Conservation (phyloP, 2,329 filamentous ascomycete genomes). For the Aspergillus neoniger region DNA sequence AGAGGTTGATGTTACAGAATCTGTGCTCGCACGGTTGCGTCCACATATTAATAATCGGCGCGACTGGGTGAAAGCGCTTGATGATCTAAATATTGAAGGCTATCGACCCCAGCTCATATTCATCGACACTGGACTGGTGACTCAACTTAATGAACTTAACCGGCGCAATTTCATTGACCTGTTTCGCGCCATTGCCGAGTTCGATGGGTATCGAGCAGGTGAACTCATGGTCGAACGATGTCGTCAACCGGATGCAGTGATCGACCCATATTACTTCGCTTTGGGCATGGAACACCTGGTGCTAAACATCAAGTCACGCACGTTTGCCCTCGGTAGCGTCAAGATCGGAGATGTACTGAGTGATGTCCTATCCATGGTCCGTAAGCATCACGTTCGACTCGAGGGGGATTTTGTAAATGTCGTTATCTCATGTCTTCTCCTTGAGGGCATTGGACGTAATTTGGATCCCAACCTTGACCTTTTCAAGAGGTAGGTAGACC, state of each 20-base stretch:
- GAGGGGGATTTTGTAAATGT: constrained; percentile 99
- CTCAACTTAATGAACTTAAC: constrained; percentile 84
- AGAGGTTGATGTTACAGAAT: constrained; percentile 77
- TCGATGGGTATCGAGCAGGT: constrained; percentile 93
- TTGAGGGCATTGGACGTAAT: constrained; percentile 89
- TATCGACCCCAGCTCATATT: constrained; percentile 94
- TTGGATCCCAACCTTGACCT: constrained; percentile 86
- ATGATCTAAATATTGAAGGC: constrained; percentile 78
- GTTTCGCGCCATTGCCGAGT: constrained; percentile 93
- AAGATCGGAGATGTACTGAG: constrained; percentile 95
- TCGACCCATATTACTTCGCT: constrained; percentile 87
- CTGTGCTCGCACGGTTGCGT: constrained; percentile 76
- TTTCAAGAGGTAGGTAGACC: constrained; percentile 63
- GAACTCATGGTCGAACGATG: constrained; percentile 95
- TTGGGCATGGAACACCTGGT: constrained; percentile 97
- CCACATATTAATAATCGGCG: constrained; percentile 68
- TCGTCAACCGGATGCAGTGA: constrained; percentile 84
- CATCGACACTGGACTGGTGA: constrained; percentile 94
- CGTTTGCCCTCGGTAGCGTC: constrained; percentile 88
- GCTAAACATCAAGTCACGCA: constrained; percentile 83
- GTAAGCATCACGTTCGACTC: constrained; percentile 85
- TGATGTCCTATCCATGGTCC: constrained; percentile 87
- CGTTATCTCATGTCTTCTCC: constrained; percentile 86
- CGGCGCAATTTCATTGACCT: constrained; percentile 89
- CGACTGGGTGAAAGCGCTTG: constrained; percentile 74